Evolutionary conservation across 2,329 filamentous ascomycete species (phyloP), one percentile per base, ranked within the genome.

Genomic region (Capronia epimyces): DNA sequence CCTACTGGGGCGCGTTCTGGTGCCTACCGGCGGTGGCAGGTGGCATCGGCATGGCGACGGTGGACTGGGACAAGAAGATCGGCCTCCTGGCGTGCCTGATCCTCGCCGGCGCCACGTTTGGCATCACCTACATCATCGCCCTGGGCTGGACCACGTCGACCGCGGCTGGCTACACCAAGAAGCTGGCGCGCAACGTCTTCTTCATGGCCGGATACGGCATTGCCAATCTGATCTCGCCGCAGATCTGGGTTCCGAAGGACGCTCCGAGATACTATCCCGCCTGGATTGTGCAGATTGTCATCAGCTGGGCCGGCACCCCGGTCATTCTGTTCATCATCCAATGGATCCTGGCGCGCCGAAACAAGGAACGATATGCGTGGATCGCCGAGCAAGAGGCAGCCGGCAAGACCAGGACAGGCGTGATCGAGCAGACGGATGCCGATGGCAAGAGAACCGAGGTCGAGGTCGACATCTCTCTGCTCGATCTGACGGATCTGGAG

Each of bases 221-320:
- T 10, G 70, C 68, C 16, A 72, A 73, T 47, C 69, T 72, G 44
- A 70, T 72, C 41, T 66, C 64, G 0, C 70, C 70, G 1, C 69
- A 71, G 49, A 71, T 69, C 0, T 73, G 72, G 54, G 66, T 67
- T 46, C 59, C 63, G 6, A 60, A 62, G 3, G 66, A 68, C 22
- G 66, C 60, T 1, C 63, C 63, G 15, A 22, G 57, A 9, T 63
- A 65, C 46, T 51, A 51, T 42, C 54, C 57, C 9, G 61, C 61
- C 6, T 61, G 60, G 61, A 59, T 61, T 27, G 54, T 60, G 31
- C 39, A 62, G 24, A 60, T 64, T 31, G 58, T 64, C 29, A 60
- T 69, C 7, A 67, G 66, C 18, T 68, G 65, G 46, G 63, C 71
- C 4, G 60, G 71, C 3, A 69, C 69, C 1, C 65, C 66, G 9